phyloP scores from a whole-genome alignment of 2,329 filamentous ascomycete species.

The Calonectria crousiana region DNA sequence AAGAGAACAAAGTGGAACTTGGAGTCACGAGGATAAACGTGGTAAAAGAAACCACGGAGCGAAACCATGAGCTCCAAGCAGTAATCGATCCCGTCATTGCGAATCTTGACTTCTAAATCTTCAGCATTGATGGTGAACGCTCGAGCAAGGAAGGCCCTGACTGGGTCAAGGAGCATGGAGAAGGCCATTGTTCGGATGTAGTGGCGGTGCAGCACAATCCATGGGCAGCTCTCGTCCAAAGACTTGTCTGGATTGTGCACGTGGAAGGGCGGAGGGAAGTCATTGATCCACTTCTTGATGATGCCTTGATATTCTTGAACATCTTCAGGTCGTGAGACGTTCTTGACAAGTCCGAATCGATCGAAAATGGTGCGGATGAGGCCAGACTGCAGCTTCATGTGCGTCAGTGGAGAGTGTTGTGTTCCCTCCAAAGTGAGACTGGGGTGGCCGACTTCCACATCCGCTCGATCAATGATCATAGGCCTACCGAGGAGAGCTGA shows the following conservation, averaged over 20 bases:
- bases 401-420: constrained; percentile 47
- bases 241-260: constrained; percentile 55
- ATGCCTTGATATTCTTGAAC: constrained; percentile 48
- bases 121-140: constrained; percentile 43
- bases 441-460: constrained; percentile 49
- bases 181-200: constrained; percentile 59
- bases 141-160: constrained; percentile 60
- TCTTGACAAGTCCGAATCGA: constrained; percentile 48
- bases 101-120: constrained; percentile 52
- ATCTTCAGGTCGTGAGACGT: constrained; percentile 45
- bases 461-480: constrained; percentile 50
- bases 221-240: constrained; percentile 55
- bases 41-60: constrained; percentile 56
- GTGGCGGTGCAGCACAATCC: constrained; percentile 59
- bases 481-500: constrained; percentile 49
- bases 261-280: constrained; percentile 56
- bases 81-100: constrained; percentile 57
- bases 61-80: constrained; percentile 57
- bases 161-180: constrained; percentile 58
- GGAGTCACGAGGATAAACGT: constrained; percentile 58
- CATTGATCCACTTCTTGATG: constrained; percentile 57
- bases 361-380: constrained; percentile 47
- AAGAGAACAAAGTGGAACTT: constrained; percentile 64
- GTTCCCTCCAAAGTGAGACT: constrained; percentile 49
- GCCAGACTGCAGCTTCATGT: constrained; percentile 53